Conservation (phyloP, 2,329 filamentous ascomycete species). For the Ascochyta viciae-villosae region DNA sequence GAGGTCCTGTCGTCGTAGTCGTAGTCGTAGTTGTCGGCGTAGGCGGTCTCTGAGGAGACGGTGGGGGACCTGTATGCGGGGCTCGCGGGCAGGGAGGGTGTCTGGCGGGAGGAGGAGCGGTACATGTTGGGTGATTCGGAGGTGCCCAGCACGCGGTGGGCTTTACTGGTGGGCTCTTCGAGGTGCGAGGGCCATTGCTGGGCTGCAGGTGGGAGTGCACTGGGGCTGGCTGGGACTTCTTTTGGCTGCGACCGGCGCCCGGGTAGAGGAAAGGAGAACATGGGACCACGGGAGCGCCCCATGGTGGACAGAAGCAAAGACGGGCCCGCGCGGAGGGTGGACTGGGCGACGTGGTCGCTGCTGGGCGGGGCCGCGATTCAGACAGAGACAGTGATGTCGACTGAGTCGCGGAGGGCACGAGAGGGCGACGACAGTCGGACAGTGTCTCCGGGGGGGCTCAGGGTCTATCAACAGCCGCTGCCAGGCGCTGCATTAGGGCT, state of each 20-base stretch:
- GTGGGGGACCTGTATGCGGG: conserved; percentile 43
- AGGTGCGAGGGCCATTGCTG: conserved; percentile 35
- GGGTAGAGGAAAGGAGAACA: conserved; percentile 50
- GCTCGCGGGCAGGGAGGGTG: conserved; percentile 30
- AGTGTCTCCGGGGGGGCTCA: neutral
- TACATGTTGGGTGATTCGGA: conserved; percentile 30
- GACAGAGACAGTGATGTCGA: conserved; percentile 23
- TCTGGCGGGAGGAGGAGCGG: conserved; percentile 32
- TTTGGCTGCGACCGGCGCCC: conserved; percentile 37
- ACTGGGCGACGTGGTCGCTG: conserved; percentile 31
- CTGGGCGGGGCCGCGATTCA: conserved; percentile 37
- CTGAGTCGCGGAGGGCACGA: conserved; percentile 32
- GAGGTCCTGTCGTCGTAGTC: conserved; percentile 33
- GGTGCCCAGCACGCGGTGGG: conserved; percentile 49
- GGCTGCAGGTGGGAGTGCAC: conserved; percentile 24
- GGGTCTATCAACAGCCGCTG: conserved; percentile 10
- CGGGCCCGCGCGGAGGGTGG: neutral
- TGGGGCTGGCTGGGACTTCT: conserved; percentile 26
- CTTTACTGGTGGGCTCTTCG: conserved; percentile 42
- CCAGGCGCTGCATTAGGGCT: conserved; percentile 16
- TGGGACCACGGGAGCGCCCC: conserved; percentile 30
- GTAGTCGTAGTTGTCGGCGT: conserved; percentile 32
- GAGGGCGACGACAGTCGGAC: too few relatives aligned
- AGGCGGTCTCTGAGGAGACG: conserved; percentile 39
- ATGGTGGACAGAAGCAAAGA: conserved; percentile 30